phyloP scores from a whole-genome alignment of 2,329 filamentous ascomycete species.

The Botryosphaeria agaves region DNA sequence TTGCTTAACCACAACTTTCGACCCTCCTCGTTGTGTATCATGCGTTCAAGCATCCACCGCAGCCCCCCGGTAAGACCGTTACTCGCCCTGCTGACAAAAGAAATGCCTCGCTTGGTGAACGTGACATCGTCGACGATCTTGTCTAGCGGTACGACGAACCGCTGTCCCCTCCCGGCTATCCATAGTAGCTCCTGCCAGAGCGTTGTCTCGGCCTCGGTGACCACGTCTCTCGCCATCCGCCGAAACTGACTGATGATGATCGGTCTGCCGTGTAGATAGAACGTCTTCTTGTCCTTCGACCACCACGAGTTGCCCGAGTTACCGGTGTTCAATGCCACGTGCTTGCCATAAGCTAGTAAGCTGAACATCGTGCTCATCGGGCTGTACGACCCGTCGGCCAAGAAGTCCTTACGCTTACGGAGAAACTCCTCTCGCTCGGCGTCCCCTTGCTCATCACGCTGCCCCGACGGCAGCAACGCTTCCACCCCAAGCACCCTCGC shows the following conservation, averaged over 20 bases:
- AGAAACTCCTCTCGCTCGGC: conserved; percentile 7
- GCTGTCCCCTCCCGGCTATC: conserved; percentile 3
- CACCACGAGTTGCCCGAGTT: conserved; percentile 8
- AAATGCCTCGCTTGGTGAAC: conserved; percentile 6
- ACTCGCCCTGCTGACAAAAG: conserved; percentile 6
- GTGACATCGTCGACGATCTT: conserved; percentile 7
- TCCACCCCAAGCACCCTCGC: conserved; percentile 7
- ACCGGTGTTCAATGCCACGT: conserved; percentile 5
- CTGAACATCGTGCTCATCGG: conserved; percentile 7
- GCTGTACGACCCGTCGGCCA: conserved; percentile 8
- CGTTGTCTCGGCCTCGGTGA: conserved; percentile 5
- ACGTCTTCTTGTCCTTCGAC: conserved; percentile 6
- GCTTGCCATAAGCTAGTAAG: conserved; percentile 7
- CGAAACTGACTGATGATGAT: conserved; percentile 7
- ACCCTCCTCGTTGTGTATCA: conserved; percentile 3
- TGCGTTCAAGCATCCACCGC: conserved; percentile 5
- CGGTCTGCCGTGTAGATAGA: conserved; percentile 5
- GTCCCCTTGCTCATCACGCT: conserved; percentile 5
- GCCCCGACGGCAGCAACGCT: conserved; percentile 5
- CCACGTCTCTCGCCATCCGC: conserved; percentile 5
- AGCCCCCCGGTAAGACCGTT: conserved; percentile 7
- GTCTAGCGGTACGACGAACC: conserved; percentile 6
- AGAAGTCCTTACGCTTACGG: conserved; percentile 5
- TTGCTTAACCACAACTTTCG: conserved; percentile 4
- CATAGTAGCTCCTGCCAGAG: conserved; percentile 8